These are phyloP conservation scores for Paramecium primaurelia DNA, from an alignment of 73 alveolate species.

Conservation along the genomic window DNA sequence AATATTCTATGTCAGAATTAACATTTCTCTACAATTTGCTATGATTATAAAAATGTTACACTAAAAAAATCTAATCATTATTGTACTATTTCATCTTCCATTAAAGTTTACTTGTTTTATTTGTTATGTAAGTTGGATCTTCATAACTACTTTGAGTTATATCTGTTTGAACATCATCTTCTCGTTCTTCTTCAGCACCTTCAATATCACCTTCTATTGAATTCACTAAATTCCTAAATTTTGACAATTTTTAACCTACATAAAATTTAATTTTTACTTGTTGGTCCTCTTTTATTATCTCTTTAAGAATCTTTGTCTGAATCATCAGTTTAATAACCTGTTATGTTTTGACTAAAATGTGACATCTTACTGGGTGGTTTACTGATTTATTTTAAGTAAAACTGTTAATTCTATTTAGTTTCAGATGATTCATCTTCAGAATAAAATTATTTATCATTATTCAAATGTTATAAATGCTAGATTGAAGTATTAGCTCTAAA, in stretches of 20 bases:
- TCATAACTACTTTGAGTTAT: neutral
- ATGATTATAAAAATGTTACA: neutral
- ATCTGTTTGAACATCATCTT: neutral
- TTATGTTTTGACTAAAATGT: neutral
- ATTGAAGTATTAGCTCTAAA: neutral
- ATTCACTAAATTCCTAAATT: neutral
- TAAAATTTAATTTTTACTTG: neutral
- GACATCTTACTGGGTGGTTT: constrained; percentile 49
- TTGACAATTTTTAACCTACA: constrained; percentile 13
- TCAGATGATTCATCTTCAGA: constrained; percentile 34
- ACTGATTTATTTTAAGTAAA: neutral
- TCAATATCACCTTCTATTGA: neutral
- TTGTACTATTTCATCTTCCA: neutral
- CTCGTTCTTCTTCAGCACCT: neutral
- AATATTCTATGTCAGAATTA: neutral
- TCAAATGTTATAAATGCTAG: neutral
- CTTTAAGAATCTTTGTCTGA: neutral
- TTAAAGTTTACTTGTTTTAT: neutral
- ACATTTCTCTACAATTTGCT: neutral
- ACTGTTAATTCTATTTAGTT: neutral
- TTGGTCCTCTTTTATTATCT: neutral
- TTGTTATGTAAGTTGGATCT: neutral
- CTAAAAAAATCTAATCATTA: neutral
- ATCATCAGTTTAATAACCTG: constrained; percentile 37
- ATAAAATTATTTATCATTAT: constrained; percentile 33